These are phyloP conservation scores for Geosmithia putterillii DNA, from an alignment of 2,329 filamentous ascomycete species.

Conservation along the genomic window DNA sequence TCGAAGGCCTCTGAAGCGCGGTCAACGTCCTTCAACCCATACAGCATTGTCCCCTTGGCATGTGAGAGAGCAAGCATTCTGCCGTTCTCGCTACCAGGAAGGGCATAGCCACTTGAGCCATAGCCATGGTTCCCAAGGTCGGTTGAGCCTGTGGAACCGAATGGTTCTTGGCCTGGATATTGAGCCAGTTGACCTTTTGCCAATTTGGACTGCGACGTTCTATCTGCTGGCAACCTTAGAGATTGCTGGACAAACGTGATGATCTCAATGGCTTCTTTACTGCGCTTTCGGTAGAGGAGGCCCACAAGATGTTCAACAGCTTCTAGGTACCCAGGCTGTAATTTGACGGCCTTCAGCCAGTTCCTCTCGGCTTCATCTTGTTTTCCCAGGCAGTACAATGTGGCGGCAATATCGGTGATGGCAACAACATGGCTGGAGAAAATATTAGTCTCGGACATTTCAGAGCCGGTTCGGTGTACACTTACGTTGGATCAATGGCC, in stretches of 20 bases:
- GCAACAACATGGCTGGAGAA: constrained; percentile 72
- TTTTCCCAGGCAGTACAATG: constrained; percentile 70
- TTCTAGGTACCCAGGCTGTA: constrained; percentile 82
- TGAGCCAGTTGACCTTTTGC: background rate
- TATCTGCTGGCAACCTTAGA: constrained; percentile 32
- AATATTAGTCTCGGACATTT: constrained; percentile 11
- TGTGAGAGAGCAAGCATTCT: constrained; percentile 88
- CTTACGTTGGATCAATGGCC: constrained; percentile 40
- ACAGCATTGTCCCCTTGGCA: constrained; percentile 97
- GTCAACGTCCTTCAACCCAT: constrained; percentile 71
- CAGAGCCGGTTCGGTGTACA: background rate
- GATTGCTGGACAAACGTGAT: constrained; percentile 76
- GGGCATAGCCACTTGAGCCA: constrained; percentile 41
- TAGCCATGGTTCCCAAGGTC: background rate
- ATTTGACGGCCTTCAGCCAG: constrained; percentile 75
- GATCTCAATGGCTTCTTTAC: constrained; percentile 72
- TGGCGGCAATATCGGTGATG: constrained; percentile 84
- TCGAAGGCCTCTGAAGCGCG: constrained; percentile 84
- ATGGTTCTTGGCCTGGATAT: background rate
- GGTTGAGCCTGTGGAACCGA: background rate
- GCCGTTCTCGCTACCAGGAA: constrained; percentile 80
- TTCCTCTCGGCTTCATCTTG: constrained; percentile 74
- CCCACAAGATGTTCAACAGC: constrained; percentile 91
- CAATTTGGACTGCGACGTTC: background rate
- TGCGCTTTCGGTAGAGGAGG: constrained; percentile 72